Evolutionary conservation across 495 filamentous ascomycete species (phyloP), one percentile per base, ranked within the genome.

Genomic region (Hyaloscypha hepaticicola): DNA sequence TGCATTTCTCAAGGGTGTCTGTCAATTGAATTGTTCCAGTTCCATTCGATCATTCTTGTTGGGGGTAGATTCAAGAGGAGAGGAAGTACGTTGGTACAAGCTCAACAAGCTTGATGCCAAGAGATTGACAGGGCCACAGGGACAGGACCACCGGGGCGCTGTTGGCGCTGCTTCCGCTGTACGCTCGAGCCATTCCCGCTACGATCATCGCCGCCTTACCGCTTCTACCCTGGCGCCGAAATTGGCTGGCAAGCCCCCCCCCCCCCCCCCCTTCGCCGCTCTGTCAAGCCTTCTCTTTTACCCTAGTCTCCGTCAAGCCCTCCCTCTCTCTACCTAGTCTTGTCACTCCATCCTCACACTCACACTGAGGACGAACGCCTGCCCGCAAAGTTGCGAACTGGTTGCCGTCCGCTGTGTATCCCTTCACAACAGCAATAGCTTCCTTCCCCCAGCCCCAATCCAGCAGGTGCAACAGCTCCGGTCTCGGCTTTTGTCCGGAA

Each of bases 161-260:
- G 24, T 5, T 5, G 3, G 8, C 33, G 1, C 22, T 12, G n/a
- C 33, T 53, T 22, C 22, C 29, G 28, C 25, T 57, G 62, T 48
- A 65, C 53, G 63, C 63, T 65, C 63, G 63, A 65, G 63, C 63
- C 63, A 60, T 65, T 29, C 48, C 63, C 63, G 55, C 34, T 31
- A 41, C 22, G 55, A 65, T 65, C 63, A 55, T 28, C 63, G 34
- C 49, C 52, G 63, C 63, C 50, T 51, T 65, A 51, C 55, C 63
- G 5, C 48, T 33, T 55, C 25, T 9, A 48, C 49, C 5, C 56
- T 31, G 49, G 48, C 19, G 41, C 11, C 28, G 12, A n/a, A 33
- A 59, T 22, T 58, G 41, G 50, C 25, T 49, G 28, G 22, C 14
- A 8, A 12, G 24, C 22, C n/a, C 49, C n/a, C 27, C 27, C 6